phyloP scores from a whole-genome alignment of 2,329 filamentous ascomycete species.

The Xylaria sp. region DNA sequence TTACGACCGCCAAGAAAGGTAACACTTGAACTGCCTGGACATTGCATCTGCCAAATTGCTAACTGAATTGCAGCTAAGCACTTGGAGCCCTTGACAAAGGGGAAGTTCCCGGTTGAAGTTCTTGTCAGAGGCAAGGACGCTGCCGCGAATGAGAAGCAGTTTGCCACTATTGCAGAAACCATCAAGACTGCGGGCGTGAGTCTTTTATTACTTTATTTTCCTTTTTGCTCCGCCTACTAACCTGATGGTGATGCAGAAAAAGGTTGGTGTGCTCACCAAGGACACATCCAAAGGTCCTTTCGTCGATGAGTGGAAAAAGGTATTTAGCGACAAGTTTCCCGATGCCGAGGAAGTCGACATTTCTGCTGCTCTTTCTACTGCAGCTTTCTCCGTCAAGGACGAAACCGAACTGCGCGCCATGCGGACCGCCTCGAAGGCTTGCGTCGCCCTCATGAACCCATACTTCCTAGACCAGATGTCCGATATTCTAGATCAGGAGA shows the following conservation, averaged over 20 bases:
- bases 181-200: slow-evolving; percentile 89
- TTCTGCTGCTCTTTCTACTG: slow-evolving; percentile 79
- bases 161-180: slow-evolving; percentile 82
- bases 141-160: slow-evolving; percentile 90
- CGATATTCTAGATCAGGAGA: slow-evolving; percentile 92
- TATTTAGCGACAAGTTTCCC: slow-evolving; percentile 80
- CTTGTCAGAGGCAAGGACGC: slow-evolving; percentile 91
- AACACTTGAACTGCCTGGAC: slow-evolving; percentile 33
- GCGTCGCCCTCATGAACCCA: slow-evolving; percentile 92
- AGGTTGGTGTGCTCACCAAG: slow-evolving; percentile 87
- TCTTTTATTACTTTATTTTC: slow-evolving; percentile 41
- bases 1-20: slow-evolving; percentile 99
- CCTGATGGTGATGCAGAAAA: slow-evolving; percentile 68
- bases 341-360: slow-evolving; percentile 92
- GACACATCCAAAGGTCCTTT: slow-evolving; percentile 89
- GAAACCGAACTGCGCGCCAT: slow-evolving; percentile 94
- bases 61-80: slow-evolving; percentile 77
- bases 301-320: slow-evolving; percentile 94
- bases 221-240: slow-evolving; percentile 31
- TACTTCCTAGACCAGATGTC: slow-evolving; percentile 99
- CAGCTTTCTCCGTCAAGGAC: slow-evolving; percentile 92
- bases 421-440: slow-evolving; percentile 92
- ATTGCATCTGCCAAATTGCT: slow-evolving; percentile 43
- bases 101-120: slow-evolving; percentile 92
- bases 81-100: slow-evolving; percentile 89